Evolutionary conservation across 805 yeast genomes (phyloP).

Genomic region (Candida morakotiae): DNA sequence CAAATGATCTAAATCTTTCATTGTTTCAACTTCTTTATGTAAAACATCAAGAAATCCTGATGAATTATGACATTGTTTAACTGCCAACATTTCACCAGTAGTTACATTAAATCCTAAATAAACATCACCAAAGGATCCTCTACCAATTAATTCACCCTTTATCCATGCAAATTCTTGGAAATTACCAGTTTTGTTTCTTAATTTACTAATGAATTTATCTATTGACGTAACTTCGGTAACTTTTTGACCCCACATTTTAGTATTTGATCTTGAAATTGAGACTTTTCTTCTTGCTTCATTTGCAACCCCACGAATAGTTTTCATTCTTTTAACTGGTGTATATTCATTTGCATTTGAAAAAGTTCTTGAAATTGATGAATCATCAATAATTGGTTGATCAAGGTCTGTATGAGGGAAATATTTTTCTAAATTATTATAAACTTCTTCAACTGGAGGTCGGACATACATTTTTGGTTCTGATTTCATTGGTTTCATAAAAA

Average conservation of each 20-base stretch:
- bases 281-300: conserved; percentile 64
- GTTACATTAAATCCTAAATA: conserved; percentile 89
- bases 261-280: conserved; percentile 6
- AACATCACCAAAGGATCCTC: conserved; percentile 95
- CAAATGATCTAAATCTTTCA: conserved; percentile 89
- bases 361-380: conserved; percentile 46
- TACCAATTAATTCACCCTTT: conserved; percentile 93
- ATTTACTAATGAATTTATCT: conserved; percentile 57
- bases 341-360: conserved; percentile 38
- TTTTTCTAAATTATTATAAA: conserved; percentile 84
- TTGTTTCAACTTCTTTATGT: conserved; percentile 84
- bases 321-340: conserved; percentile 49
- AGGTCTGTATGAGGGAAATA: conserved; percentile 91
- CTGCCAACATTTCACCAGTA: conserved; percentile 98
- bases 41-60: conserved; percentile 75
- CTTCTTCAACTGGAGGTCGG: conserved; percentile 93
- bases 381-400: conserved; percentile 84
- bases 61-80: conserved; percentile 68
- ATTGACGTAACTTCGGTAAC: conserved; percentile 85
- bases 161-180: conserved; percentile 94
- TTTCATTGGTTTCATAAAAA: conserved; percentile 25
- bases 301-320: conserved; percentile 90
- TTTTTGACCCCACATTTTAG: conserved; percentile 93
- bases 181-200: conserved; percentile 57
- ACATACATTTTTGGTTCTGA: conserved; percentile 47